Evolutionary conservation across 1,284 basidiomycete genomes (phyloP).

Genomic region (Cryptococcus sp.): DNA sequence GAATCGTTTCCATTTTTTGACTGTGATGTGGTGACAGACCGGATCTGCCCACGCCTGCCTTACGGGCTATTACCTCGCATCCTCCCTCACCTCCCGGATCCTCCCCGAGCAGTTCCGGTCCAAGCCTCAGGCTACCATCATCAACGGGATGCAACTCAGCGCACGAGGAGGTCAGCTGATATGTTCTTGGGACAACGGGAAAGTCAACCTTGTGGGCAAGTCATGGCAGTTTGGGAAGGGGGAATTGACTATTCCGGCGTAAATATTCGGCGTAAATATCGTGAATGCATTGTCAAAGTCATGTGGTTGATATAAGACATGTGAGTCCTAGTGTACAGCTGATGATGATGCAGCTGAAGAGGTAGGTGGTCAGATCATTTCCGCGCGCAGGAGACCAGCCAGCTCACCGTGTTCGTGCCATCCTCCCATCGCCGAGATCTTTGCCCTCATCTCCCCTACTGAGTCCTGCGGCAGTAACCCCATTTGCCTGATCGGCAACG

Average conservation of each 20-base stretch:
- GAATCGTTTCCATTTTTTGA: slow-evolving; percentile 2
- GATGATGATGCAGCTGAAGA: no score
- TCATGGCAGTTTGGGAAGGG: slow-evolving; percentile 17
- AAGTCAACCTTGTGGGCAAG: slow-evolving; percentile 18
- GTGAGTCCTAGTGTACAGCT: no score
- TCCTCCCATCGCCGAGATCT: slow-evolving; percentile 27
- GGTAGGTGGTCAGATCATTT: no score
- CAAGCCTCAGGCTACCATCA: neutral
- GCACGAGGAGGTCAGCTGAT: slow-evolving; percentile 18
- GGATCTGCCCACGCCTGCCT: slow-evolving; percentile 36
- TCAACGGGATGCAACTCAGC: slow-evolving; percentile 23
- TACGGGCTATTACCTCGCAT: slow-evolving; percentile 34
- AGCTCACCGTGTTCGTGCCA: slow-evolving; percentile 23
- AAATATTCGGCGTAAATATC: no score
- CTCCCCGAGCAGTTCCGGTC: slow-evolving; percentile 11
- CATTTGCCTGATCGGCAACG: neutral
- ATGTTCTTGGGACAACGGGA: slow-evolving; percentile 15
- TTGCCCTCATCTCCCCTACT: slow-evolving; percentile 21
- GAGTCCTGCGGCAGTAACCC: slow-evolving; percentile 17
- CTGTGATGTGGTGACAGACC: slow-evolving; percentile 18
- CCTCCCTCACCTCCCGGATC: slow-evolving; percentile 9
- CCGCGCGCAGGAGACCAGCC: no score
- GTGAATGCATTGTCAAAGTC: no score
- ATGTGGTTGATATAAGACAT: no score
- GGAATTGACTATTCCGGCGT: slow-evolving; percentile 1